Conservation (phyloP, 1,284 basidiomycete species). For the Ganoderma lingzhi region DNA sequence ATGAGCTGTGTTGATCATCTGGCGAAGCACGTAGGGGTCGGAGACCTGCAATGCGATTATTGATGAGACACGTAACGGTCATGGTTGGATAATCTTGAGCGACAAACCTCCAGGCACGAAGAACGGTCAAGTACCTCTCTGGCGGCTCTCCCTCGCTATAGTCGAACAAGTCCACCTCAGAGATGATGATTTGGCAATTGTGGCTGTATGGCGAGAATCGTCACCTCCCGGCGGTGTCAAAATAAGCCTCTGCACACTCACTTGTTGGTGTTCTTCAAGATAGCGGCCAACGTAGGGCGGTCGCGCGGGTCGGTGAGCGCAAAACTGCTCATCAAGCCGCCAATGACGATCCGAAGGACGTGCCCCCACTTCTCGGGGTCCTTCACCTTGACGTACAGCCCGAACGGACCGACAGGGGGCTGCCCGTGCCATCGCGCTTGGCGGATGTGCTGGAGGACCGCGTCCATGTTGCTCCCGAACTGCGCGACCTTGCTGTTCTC, state of each 20-base stretch:
- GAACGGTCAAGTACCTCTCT: conserved; percentile 70
- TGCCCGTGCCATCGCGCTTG: conserved; percentile 69
- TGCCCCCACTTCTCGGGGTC: conserved; percentile 74
- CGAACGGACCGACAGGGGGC: conserved; percentile 89
- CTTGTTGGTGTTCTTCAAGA: conserved; percentile 69
- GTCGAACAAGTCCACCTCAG: conserved; percentile 80
- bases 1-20: conserved; percentile 77
- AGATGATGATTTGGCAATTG: conserved; percentile 65
- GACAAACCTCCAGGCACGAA: conserved; percentile 84
- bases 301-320: conserved; percentile 83
- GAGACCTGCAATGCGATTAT: conserved; percentile 61
- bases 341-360: conserved; percentile 74
- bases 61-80: conserved; percentile 2
- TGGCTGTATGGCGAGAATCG: conserved; percentile 35
- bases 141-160: conserved; percentile 75
- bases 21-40: conserved; percentile 79
- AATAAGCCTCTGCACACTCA: conserved; percentile 45
- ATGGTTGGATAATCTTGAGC: neutral
- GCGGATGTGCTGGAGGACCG: conserved; percentile 67
- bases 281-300: conserved; percentile 60
- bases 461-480: conserved; percentile 71
- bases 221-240: neutral
- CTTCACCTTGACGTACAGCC: conserved; percentile 78
- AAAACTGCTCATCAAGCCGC: conserved; percentile 72
- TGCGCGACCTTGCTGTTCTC: conserved; percentile 64